Evolutionary conservation across 1,139 yeast species (phyloP), one percentile per base, ranked within the genome.

Genomic region (Wickerhamomyces sp.): DNA sequence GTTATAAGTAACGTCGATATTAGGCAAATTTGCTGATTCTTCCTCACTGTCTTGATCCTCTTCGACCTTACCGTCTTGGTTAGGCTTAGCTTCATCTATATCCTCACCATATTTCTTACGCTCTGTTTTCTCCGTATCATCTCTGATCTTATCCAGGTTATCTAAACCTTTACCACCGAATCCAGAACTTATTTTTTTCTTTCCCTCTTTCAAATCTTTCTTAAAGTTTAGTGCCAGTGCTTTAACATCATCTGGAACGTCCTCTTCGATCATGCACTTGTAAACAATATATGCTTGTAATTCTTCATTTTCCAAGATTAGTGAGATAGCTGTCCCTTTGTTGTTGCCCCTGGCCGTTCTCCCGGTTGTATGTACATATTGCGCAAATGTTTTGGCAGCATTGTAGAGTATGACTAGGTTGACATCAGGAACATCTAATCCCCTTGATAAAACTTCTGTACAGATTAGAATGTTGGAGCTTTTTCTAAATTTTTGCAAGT

Each of bases 161-260:
- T 84, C 95, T 41, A 92, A 70, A 1, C 98, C 98, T 54, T 85
- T 83, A 18, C 98, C 98, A 3, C 96, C 95, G 65, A 89, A 92
- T 0, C 98, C 98, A 42, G 76, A 75, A 17, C 74, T 70, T 40
- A 75, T 69, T 54, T 79, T 80, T 47, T 74, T 89, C 44, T 80
- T 77, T 0, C 96, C 97, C 3, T 68, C 58, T 47, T 81, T 78
- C 43, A 89, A 73, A 43, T 81, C 87, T 12, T 63, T 69, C 42
- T 76, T 63, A 55, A 87, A 90, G 31, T 60, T 55, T 4, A 68
- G 64, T 2, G 87, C 78, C 55, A 92, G 70, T 13, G 61, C 61
- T 31, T 67, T 54, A 7, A 58, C 42, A 16, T 70, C 70, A 2
- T 64, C 65, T 2, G 86, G 80, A 16, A 86, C 69, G 1, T 72